phyloP scores from a whole-genome alignment of 371 early-diverging fungal genomes.

The Mortierella sp. region DNA sequence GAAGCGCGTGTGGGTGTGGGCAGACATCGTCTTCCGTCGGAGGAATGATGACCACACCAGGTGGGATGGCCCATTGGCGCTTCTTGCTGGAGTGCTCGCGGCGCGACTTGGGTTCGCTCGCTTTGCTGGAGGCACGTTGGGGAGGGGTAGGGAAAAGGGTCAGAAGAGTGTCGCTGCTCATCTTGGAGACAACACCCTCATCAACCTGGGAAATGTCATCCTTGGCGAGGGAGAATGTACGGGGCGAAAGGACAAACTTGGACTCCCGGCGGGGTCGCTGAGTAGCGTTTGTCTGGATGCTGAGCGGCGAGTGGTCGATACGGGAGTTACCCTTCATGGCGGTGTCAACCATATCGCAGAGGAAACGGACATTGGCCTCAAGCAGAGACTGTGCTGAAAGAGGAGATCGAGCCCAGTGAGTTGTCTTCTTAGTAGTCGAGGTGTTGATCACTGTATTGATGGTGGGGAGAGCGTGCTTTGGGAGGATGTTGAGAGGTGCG shows the following conservation, averaged over 20 bases:
- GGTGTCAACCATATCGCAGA: conserved; percentile 47
- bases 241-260: conserved; percentile 21
- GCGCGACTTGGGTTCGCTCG: background rate
- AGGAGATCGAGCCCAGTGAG: background rate
- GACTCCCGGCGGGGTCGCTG: background rate
- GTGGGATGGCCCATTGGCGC: conserved; percentile 40
- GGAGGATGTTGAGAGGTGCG: conserved; percentile 33
- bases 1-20: no score
- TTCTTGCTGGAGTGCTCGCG: conserved; percentile 15
- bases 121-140: background rate
- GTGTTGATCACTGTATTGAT: background rate
- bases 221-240: conserved; percentile 15
- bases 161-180: conserved; percentile 31
- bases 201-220: conserved; percentile 27
- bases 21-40: background rate
- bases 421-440: background rate
- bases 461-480: conserved; percentile 5
- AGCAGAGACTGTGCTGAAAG: conserved; percentile 16
- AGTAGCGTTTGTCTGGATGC: conserved; percentile 1
- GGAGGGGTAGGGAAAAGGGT: conserved; percentile 43
- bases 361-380: conserved; percentile 32
- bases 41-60: conserved; percentile 19
- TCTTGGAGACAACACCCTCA: conserved; percentile 13
- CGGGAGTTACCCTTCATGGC: conserved; percentile 10
- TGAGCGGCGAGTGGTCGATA: conserved; percentile 3